Evolutionary conservation across 176 grass and related monocot genomes (phyloP), one percentile per base, ranked within the genome.

Genomic region (Bonia amplexicaulis): DNA sequence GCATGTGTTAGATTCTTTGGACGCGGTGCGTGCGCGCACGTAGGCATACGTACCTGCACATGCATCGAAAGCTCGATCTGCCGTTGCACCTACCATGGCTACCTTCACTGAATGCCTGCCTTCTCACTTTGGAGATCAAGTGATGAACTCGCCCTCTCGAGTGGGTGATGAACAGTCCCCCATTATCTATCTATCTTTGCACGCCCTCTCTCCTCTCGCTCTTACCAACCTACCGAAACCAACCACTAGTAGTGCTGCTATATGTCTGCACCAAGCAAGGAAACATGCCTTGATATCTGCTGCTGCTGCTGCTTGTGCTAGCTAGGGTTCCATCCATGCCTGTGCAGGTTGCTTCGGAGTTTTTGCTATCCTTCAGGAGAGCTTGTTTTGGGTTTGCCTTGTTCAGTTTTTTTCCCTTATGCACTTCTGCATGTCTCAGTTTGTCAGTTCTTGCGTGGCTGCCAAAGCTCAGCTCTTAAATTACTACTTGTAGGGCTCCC

Each of bases 391-490:
- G 49, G 13, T 73, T 27, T 29, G 41, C 11, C 51, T 54, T 17
- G 20, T 69, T 22, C 37, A 49, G 12, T 39, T 16, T 69, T 79
- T 20, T 82, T 49, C 23, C 23, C 49, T n/a, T 33, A 17, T 37
- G 55, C 2, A 27, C 55, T 25, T 57, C 81, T 89, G 68, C 61
- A 31, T 52, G 20, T 53, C 58, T 80, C 51, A 69, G 77, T 25
- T 10, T 53, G 31, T 84, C 82, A 76, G 82, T 47, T 85, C 29
- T 31, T 85, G 59, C 76, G 29, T 85, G 49, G 31, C 76, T 75
- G 68, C 48, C 15, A 64, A 22, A 48, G 14, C 62, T 76, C 26
- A 75, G 23, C 47, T 47, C 41, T 37, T 72, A 9, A 20, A 45
- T 33, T 31, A 13, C 13, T 2, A 11, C 49, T 20, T 44, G 65